Base-by-base conservation (phyloP, 805 yeast genomes). In the Wickerhamia fluorescens region DNA sequence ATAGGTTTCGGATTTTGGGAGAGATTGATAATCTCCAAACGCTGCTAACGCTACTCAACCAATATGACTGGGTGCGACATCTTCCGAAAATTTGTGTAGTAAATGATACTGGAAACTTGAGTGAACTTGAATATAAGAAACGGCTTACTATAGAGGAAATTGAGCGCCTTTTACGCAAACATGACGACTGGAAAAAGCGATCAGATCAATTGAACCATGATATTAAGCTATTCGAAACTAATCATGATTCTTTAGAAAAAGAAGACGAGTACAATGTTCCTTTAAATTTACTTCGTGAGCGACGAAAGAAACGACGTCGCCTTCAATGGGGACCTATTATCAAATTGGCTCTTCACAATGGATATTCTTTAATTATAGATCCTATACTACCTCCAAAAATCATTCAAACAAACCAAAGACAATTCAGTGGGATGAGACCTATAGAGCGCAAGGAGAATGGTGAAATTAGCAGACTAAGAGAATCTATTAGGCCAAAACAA, bases 11-110 rank as follows among this genome's bases (percentile, higher is more conserved):
- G 31, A 58, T 75, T 24, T 55, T 68, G 27, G 49, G 58, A 6
- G 89, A 80, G 42, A 71, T 74, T 17, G 85, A 78, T 30, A 66
- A 64, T 13, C 61, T 74, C 20, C 50, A 58, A 17, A 67, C 68
- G 8, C 68, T 65, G 38, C 55, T 55, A 16, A 49, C 58, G 32
- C 51, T 71, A 32, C 48, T 63, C 3, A 34, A 41, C 15, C 63
- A 53, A 34, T 53, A 61, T 37, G 68, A 63, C 37, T 75, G 84
- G 81, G 41, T 46, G 7, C 42, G 52, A 14, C 57, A 61, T 24
- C 47, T 77, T 20, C 63, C 66, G 3, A 50, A 51, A 7, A 57
- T 78, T 14, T 73, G 85, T 0, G 52, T 53, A 11, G 60, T 82
- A 16, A 58, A 66, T 16, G 64, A 81, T 43, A 35, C 52, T 1